These are phyloP conservation scores for Metschnikowia lunata DNA, from an alignment of 805 yeast species.

Conservation along the genomic window DNA sequence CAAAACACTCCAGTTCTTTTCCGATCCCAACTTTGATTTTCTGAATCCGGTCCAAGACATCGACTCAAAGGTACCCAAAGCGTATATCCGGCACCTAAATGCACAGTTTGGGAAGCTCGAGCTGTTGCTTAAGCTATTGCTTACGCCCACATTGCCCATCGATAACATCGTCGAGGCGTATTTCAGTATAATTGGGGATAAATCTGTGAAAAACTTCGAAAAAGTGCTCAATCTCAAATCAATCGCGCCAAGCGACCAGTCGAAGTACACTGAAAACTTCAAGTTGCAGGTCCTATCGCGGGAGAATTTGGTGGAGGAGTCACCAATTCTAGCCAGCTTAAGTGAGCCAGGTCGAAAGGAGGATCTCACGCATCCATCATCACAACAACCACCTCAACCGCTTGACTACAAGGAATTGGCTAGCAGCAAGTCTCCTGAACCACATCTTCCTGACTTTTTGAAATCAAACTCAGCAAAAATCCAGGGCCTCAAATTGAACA, in stretches of 20 bases:
- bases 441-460: slow-evolving; percentile 19
- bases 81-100: slow-evolving; percentile 42
- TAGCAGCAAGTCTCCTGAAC: slow-evolving; percentile 24
- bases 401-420: slow-evolving; percentile 10
- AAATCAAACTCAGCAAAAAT: slow-evolving; percentile 28
- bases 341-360: slow-evolving; percentile 9
- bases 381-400: slow-evolving; percentile 13
- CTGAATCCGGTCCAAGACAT: slow-evolving; percentile 9
- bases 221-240: slow-evolving; percentile 66
- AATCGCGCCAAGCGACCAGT: slow-evolving; percentile 28
- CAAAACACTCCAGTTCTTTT: slow-evolving; percentile 36
- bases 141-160: slow-evolving; percentile 59
- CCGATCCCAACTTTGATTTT: slow-evolving; percentile 38
- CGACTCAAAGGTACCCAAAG: slow-evolving; percentile 22
- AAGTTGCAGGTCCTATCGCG: slow-evolving; percentile 30
- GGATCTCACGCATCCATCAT: slow-evolving; percentile 13
- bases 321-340: slow-evolving; percentile 28
- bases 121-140: slow-evolving; percentile 60
- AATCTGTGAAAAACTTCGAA: slow-evolving; percentile 54
- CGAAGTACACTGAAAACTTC: slow-evolving; percentile 34
- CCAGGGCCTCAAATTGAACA: slow-evolving; percentile 42
- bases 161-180: slow-evolving; percentile 62
- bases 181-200: slow-evolving; percentile 63
- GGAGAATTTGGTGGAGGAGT: slow-evolving; percentile 25
- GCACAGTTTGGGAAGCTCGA: slow-evolving; percentile 46